A percentile compares a stretch with the other conserved stretches of the same genome.
phyloP scores from a whole-genome alignment of 2,329 filamentous ascomycete species.

The Penicillium glabrum region DNA sequence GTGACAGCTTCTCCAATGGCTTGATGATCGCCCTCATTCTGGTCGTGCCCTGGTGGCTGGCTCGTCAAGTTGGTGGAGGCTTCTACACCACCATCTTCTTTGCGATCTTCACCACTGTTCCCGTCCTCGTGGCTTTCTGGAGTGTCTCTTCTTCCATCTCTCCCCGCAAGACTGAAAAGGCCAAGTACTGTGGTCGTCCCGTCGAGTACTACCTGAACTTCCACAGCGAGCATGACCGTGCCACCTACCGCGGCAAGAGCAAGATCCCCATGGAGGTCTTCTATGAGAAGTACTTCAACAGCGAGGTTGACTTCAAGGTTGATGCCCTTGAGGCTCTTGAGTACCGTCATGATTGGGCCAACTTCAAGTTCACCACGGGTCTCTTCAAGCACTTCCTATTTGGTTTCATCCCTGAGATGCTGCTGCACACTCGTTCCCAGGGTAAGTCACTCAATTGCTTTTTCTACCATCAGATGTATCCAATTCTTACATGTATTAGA shows the following conservation, averaged over 20 bases:
- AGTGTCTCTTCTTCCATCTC: conserved; percentile 74
- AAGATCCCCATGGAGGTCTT: conserved; percentile 71
- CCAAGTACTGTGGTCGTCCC: conserved; percentile 76
- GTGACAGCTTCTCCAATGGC: conserved; percentile 83
- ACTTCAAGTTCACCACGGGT: conserved; percentile 82
- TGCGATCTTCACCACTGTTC: conserved; percentile 72
- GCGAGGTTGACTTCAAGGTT: conserved; percentile 92
- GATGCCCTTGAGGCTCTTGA: conserved; percentile 87
- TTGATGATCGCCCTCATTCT: conserved; percentile 70
- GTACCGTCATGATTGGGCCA: conserved; percentile 96
- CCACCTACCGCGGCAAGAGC: conserved; percentile 50
- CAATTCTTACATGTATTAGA: conserved; percentile 52
- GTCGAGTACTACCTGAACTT: conserved; percentile 77
- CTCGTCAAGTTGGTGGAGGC: conserved; percentile 81
- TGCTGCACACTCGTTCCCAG: conserved; percentile 90
- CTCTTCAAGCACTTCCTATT: conserved; percentile 88
- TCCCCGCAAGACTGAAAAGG: conserved; percentile 91
- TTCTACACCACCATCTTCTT: conserved; percentile 88
- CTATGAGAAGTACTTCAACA: conserved; percentile 97
- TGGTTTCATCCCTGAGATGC: conserved; percentile 82
- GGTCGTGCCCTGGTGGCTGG: conserved; percentile 73
- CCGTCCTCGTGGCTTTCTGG: conserved; percentile 83
- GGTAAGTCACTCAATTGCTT: conserved; percentile 46
- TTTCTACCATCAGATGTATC: neutral
- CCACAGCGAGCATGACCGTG: conserved; percentile 47